These are phyloP conservation scores for Oryza rufipogon DNA, from an alignment of 176 grass and related monocot genomes.

Conservation along the genomic window DNA sequence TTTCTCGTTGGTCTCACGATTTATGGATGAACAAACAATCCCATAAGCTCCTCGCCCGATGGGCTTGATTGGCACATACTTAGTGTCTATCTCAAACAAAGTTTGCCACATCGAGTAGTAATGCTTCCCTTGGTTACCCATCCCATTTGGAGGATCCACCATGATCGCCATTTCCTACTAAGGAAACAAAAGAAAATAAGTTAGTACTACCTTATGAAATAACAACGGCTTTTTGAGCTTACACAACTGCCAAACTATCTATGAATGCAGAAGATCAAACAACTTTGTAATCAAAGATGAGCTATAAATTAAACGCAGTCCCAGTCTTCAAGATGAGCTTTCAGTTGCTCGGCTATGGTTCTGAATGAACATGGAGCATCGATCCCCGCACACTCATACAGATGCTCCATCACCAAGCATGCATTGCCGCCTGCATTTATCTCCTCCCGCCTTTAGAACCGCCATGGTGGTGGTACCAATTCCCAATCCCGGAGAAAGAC, in stretches of 20 bases:
- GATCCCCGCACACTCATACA: not conserved
- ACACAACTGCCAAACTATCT: not conserved
- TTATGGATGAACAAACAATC: conserved; percentile 60
- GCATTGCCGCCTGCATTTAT: not conserved
- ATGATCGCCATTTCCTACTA: conserved; percentile 56
- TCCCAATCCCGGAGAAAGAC: not conserved
- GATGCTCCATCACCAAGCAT: not conserved
- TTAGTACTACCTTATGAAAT: not conserved
- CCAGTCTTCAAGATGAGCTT: not conserved
- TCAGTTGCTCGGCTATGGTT: not conserved
- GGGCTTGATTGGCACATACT: conserved; percentile 61
- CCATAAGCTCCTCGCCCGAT: conserved; percentile 55
- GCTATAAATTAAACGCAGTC: not conserved
- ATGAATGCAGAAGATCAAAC: not conserved
- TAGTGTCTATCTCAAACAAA: conserved; percentile 63
- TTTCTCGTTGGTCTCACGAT: conserved; percentile 55
- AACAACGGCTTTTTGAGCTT: not conserved
- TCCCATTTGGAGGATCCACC: conserved; percentile 66
- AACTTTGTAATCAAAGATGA: not conserved
- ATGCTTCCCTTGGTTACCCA: conserved; percentile 49
- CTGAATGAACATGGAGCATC: not conserved
- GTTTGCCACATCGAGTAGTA: conserved; percentile 65
- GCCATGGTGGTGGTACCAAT: not conserved
- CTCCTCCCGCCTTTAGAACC: too few relatives aligned
- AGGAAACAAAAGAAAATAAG: conserved; percentile 6